These are phyloP conservation scores for Telopea speciosissima DNA, from an alignment of 177 flowering plant genomes.

Conservation along the genomic window DNA sequence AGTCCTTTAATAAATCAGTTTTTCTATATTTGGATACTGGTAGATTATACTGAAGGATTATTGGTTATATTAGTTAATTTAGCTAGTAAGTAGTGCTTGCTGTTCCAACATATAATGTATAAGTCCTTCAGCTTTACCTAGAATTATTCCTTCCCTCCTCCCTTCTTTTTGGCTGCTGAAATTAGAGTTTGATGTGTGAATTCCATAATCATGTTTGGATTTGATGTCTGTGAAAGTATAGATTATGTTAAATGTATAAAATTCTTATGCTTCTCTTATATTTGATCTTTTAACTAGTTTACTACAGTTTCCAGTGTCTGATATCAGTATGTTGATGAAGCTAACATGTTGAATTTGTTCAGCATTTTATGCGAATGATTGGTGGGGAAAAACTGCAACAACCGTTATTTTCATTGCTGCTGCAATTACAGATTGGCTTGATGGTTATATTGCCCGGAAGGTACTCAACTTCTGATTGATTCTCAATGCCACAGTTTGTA, in stretches of 20 bases:
- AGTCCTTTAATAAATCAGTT: not conserved
- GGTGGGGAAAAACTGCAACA: conserved; percentile 75
- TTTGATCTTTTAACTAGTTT: not conserved
- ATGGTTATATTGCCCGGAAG: conserved; percentile 85
- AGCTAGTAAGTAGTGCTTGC: not conserved
- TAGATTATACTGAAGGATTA: not conserved
- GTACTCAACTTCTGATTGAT: conserved; percentile 21
- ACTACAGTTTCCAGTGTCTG: not conserved
- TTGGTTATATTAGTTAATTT: not conserved
- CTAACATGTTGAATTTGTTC: conserved; percentile 4
- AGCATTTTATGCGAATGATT: conserved; percentile 62
- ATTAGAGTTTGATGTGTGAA: not conserved
- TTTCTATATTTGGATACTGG: not conserved
- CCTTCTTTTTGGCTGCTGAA: not conserved
- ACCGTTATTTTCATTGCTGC: conserved; percentile 75
- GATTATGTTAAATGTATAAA: not conserved
- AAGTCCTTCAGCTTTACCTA: not conserved
- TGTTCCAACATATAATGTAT: not conserved
- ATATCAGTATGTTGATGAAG: conserved; percentile 5
- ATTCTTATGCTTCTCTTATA: not conserved
- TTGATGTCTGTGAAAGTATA: not conserved
- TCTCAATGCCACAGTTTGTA: not conserved
- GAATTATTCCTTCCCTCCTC: not conserved
- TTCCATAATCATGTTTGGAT: not conserved
- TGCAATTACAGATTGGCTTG: conserved; percentile 87